A percentile compares a stretch with the other conserved stretches of the same genome.
Conservation (phyloP, 2,329 filamentous ascomycete genomes). For the Alternaria conjuncta region DNA sequence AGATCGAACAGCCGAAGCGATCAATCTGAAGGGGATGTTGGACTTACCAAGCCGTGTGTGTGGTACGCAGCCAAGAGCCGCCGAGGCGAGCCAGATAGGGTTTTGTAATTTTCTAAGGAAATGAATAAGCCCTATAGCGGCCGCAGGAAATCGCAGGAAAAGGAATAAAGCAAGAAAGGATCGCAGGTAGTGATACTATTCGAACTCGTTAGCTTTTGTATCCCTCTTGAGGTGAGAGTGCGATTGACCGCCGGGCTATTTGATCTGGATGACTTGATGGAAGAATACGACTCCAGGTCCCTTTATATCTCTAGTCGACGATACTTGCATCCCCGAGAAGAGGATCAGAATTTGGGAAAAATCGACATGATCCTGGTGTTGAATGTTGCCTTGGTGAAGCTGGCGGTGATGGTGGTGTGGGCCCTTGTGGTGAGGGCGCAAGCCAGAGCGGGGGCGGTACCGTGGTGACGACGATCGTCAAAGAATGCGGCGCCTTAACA, state of each 20-base stretch:
- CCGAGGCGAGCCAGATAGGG: too few relatives aligned
- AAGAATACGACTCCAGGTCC: neutral
- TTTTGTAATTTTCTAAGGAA: too few relatives aligned
- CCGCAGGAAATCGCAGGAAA: too few relatives aligned
- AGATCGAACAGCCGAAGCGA: neutral
- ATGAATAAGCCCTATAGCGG: too few relatives aligned
- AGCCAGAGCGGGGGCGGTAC: neutral
- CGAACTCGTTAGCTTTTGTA: neutral
- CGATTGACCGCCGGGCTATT: neutral
- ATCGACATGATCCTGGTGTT: neutral
- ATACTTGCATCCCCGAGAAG: neutral
- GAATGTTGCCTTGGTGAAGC: neutral
- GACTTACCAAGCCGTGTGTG: neutral
- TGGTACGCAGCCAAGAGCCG: too few relatives aligned
- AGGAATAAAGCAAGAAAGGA: neutral
- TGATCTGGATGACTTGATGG: conserved; percentile 5
- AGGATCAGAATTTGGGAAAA: neutral
- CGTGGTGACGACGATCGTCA: neutral
- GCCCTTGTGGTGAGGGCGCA: neutral
- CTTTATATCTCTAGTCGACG: neutral
- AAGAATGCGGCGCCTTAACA: neutral
- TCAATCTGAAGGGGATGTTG: neutral
- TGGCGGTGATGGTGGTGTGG: neutral
- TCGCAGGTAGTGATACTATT: neutral
- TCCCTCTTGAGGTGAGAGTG: neutral